These are phyloP conservation scores for Thozetella sp. DNA, from an alignment of 495 filamentous ascomycete species.

Conservation along the genomic window DNA sequence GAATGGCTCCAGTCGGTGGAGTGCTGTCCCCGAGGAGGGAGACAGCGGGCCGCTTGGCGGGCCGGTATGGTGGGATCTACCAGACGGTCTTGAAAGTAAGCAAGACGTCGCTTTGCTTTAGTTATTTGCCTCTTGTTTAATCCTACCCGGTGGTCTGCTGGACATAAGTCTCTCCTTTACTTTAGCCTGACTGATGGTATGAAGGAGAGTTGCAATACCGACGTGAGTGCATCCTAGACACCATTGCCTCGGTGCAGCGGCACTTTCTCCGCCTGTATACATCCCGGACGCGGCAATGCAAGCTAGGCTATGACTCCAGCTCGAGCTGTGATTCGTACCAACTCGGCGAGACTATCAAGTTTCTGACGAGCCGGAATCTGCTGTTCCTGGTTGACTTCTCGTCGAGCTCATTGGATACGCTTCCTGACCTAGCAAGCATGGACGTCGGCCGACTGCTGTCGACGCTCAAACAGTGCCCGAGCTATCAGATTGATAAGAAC, in stretches of 20 bases:
- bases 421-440: slow-evolving; percentile 28
- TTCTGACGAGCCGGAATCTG: slow-evolving; percentile 62
- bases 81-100: slow-evolving; percentile 71
- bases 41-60: slow-evolving; percentile 31
- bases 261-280: slow-evolving; percentile 74
- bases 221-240: slow-evolving; percentile 70
- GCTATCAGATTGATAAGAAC: slow-evolving; percentile 78
- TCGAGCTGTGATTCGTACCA: slow-evolving; percentile 83
- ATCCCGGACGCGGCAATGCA: slow-evolving; percentile 67
- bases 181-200: slow-evolving; percentile 3
- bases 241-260: slow-evolving; percentile 72
- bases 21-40: slow-evolving; percentile 32
- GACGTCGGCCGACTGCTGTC: slow-evolving; percentile 35
- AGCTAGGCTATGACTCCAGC: slow-evolving; percentile 74
- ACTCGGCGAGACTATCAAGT: slow-evolving; percentile 82
- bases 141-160: not conserved
- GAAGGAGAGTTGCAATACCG: slow-evolving; percentile 74
- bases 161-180: too few species aligned
- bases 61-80: slow-evolving; percentile 74
- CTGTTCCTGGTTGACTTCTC: slow-evolving; percentile 48
- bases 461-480: slow-evolving; percentile 53
- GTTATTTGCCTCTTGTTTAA: not conserved
- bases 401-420: slow-evolving; percentile 24
- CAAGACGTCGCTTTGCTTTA: slow-evolving; percentile 4
- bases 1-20: slow-evolving; percentile 68